Evolutionary conservation across 257 asterid species (phyloP).

Genomic region (Perilla frutescens): DNA sequence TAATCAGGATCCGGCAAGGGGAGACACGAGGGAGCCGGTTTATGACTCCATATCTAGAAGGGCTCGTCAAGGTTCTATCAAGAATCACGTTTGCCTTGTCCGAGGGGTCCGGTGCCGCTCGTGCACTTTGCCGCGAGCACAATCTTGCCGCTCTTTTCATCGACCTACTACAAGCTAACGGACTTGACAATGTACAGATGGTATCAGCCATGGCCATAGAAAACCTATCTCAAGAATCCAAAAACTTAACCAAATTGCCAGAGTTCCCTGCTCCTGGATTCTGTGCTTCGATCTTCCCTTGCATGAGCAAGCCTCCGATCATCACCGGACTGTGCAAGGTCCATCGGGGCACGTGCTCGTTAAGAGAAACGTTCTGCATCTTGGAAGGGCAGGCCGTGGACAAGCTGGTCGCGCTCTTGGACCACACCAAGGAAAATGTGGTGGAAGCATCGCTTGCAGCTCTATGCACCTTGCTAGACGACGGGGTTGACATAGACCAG

Average conservation of each 20-base stretch:
- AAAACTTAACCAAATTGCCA: slow-evolving; percentile 66
- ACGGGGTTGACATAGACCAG: slow-evolving; percentile 72
- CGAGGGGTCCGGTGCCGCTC: slow-evolving; percentile 61
- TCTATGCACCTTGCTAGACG: slow-evolving; percentile 77
- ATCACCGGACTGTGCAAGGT: slow-evolving; percentile 71
- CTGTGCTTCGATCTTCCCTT: slow-evolving; percentile 69
- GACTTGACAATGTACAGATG: slow-evolving; percentile 94
- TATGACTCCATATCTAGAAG: slow-evolving; percentile 86
- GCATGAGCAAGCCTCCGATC: slow-evolving; percentile 66
- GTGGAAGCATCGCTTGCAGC: slow-evolving; percentile 96
- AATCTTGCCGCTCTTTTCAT: slow-evolving; percentile 71
- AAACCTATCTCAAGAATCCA: slow-evolving; percentile 80
- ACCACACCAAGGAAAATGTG: slow-evolving; percentile 80
- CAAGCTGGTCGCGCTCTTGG: slow-evolving; percentile 79
- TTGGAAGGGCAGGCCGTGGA: slow-evolving; percentile 86
- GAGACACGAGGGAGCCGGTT: slow-evolving; percentile 82
- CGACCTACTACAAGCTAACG: slow-evolving; percentile 79
- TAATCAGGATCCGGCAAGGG: slow-evolving; percentile 68
- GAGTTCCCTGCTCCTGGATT: slow-evolving; percentile 66
- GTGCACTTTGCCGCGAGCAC: slow-evolving; percentile 61
- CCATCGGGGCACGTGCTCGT: slow-evolving; percentile 74
- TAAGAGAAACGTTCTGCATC: slow-evolving; percentile 79
- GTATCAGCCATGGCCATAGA: slow-evolving; percentile 89
- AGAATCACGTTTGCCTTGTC: slow-evolving; percentile 73
- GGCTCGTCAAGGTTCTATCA: slow-evolving; percentile 85